A percentile compares a stretch with the other conserved stretches of the same genome.
Conservation (phyloP, 2,329 filamentous ascomycete genomes). For the Paecilomyces variotii region DNA sequence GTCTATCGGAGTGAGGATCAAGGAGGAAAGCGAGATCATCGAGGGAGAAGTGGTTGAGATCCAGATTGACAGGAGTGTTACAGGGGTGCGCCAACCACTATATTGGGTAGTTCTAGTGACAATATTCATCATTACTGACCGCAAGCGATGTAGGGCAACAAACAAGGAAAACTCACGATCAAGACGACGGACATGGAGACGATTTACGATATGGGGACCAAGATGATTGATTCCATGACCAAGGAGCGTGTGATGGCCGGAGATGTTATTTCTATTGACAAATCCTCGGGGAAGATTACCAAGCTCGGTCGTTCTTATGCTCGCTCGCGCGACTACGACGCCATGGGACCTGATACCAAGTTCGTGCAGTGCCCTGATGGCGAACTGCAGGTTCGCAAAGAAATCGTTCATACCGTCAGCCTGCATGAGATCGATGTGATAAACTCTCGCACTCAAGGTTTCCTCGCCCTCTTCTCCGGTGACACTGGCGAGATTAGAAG, state of each 20-base stretch:
- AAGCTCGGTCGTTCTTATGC: slow-evolving; percentile 94
- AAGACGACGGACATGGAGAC: slow-evolving; percentile 99
- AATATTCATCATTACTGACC: slow-evolving; percentile 8
- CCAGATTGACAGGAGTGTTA: slow-evolving; percentile 94
- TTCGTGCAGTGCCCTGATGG: slow-evolving; percentile 97
- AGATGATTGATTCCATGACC: slow-evolving; percentile 99
- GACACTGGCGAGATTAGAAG: slow-evolving; percentile 97
- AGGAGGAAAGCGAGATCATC: slow-evolving; percentile 98
- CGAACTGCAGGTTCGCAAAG: slow-evolving; percentile 92
- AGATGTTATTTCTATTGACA: slow-evolving; percentile 97
- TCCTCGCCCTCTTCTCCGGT: slow-evolving; percentile 92
- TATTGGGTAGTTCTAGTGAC: neutral
- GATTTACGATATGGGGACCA: slow-evolving; percentile 97
- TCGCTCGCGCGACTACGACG: slow-evolving; percentile 93
- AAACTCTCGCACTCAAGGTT: slow-evolving; percentile 97
- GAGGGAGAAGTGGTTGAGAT: slow-evolving; percentile 99
- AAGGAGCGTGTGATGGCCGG: slow-evolving; percentile 99
- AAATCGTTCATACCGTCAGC: slow-evolving; percentile 93
- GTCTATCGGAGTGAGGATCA: slow-evolving; percentile 95
- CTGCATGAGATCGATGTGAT: slow-evolving; percentile 99
- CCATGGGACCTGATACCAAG: slow-evolving; percentile 97
- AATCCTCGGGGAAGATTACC: slow-evolving; percentile 94
- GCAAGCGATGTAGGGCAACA: slow-evolving; percentile 57
- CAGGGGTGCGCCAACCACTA: slow-evolving; percentile 49
- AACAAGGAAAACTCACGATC: slow-evolving; percentile 98